Conservation (phyloP, 257 asterid species). For the Petrea volubilis region DNA sequence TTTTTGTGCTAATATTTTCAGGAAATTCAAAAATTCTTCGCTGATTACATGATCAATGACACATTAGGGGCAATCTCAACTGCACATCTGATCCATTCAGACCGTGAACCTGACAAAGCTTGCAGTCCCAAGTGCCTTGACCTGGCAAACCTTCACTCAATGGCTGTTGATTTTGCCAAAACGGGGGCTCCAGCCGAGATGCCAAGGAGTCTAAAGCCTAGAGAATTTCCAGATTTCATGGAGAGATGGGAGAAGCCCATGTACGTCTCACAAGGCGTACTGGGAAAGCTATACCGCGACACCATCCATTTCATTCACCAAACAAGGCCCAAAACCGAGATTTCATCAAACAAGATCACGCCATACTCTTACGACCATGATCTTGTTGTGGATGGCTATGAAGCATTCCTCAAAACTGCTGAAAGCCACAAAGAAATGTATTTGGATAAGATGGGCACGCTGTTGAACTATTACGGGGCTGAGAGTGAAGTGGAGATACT, state of each 20-base stretch:
- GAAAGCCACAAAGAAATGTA: constrained; percentile 62
- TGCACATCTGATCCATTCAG: constrained; percentile 88
- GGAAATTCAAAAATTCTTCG: constrained; percentile 92
- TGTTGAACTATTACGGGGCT: constrained; percentile 69
- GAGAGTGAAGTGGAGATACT: constrained; percentile 80
- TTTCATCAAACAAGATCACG: constrained; percentile 21
- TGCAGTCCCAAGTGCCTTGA: constrained; percentile 76
- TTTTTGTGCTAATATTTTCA: constrained; percentile 34
- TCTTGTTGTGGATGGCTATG: constrained; percentile 66
- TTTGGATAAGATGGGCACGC: constrained; percentile 50
- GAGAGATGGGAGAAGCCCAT: constrained; percentile 86
- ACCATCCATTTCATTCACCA: constrained; percentile 30
- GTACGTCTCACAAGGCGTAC: constrained; percentile 62
- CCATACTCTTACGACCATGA: constrained; percentile 60
- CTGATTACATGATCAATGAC: constrained; percentile 82
- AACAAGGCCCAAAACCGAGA: constrained; percentile 23
- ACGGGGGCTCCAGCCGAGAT: constrained; percentile 96
- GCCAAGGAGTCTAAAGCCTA: constrained; percentile 70
- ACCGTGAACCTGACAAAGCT: constrained; percentile 82
- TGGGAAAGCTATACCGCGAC: constrained; percentile 91
- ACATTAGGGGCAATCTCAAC: constrained; percentile 88
- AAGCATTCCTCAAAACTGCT: constrained; percentile 51
- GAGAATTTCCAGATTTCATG: constrained; percentile 92
- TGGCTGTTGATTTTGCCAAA: constrained; percentile 98
- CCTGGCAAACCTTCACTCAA: constrained; percentile 84